These are phyloP conservation scores for Aspergillus sojae DNA, from an alignment of 2,329 filamentous ascomycete species.

Conservation along the genomic window DNA sequence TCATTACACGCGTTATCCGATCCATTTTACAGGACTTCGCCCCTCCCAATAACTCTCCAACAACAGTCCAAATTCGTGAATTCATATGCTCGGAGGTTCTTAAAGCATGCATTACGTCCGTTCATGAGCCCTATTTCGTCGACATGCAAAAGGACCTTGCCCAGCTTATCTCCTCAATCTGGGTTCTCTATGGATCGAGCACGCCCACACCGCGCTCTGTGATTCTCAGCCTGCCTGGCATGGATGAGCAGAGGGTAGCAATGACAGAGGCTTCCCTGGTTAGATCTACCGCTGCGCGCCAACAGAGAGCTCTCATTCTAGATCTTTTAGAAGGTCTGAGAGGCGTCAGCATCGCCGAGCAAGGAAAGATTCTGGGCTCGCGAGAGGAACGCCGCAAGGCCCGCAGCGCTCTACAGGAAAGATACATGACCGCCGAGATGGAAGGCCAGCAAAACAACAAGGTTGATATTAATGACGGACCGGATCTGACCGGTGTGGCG, in stretches of 20 bases:
- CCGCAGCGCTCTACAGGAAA: slow-evolving; percentile 44
- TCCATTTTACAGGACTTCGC: slow-evolving; percentile 80
- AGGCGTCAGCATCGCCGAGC: slow-evolving; percentile 89
- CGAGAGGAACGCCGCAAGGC: slow-evolving; percentile 46
- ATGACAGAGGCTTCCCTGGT: slow-evolving; percentile 62
- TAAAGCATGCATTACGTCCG: slow-evolving; percentile 83
- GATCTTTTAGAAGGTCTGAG: slow-evolving; percentile 84
- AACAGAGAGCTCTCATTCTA: slow-evolving; percentile 78
- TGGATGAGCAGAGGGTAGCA: slow-evolving; percentile 69
- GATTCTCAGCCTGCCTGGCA: slow-evolving; percentile 77
- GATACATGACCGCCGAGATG: slow-evolving; percentile 49
- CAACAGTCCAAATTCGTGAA: slow-evolving; percentile 73
- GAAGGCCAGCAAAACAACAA: slow-evolving; percentile 44
- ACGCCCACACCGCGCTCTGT: slow-evolving; percentile 73
- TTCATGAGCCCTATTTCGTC: slow-evolving; percentile 95
- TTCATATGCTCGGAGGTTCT: slow-evolving; percentile 89
- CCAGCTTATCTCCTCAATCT: slow-evolving; percentile 80
- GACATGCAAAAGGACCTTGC: slow-evolving; percentile 93
- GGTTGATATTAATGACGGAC: slow-evolving; percentile 49
- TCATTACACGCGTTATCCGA: slow-evolving; percentile 83
- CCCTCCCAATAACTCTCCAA: slow-evolving; percentile 47
- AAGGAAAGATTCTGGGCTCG: slow-evolving; percentile 71
- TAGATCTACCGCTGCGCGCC: slow-evolving; percentile 62
- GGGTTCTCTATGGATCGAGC: slow-evolving; percentile 71
- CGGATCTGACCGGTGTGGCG: slow-evolving; percentile 55